Evolutionary conservation across 2,329 filamentous ascomycete genomes (phyloP).

Genomic region (Cercospora janseana): DNA sequence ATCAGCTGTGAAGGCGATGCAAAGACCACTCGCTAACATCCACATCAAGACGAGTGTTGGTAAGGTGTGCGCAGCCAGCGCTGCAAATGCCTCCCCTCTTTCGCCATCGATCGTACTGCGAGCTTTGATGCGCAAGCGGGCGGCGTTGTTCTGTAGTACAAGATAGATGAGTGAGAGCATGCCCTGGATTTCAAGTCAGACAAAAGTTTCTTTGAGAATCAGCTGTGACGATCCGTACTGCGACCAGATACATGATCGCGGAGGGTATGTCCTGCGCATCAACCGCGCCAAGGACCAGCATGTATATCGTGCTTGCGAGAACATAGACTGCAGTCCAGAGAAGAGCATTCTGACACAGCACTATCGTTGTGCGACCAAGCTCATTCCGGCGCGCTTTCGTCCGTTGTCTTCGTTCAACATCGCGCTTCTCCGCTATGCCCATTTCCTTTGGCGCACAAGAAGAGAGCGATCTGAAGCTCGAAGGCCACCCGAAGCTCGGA

Average conservation of each 20-base stretch:
- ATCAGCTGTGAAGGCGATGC: slow-evolving; percentile 29
- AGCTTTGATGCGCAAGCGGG: slow-evolving; percentile 17
- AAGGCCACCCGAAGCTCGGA: too few relatives aligned
- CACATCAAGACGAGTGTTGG: slow-evolving; percentile 28
- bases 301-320: slow-evolving; percentile 28
- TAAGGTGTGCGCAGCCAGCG: slow-evolving; percentile 23
- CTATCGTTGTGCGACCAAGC: slow-evolving; percentile 23
- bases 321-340: slow-evolving; percentile 31
- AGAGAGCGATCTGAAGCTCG: too few relatives aligned
- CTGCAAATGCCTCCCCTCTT: slow-evolving; percentile 20
- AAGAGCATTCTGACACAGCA: slow-evolving; percentile 30
- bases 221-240: slow-evolving; percentile 12
- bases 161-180: slow-evolving; percentile 26
- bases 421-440: neutral
- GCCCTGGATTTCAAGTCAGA: slow-evolving; percentile 20
- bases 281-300: slow-evolving; percentile 22
- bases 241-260: slow-evolving; percentile 25
- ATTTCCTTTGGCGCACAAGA: too few relatives aligned
- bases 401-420: neutral
- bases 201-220: too few relatives aligned
- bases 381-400: slow-evolving; percentile 1
- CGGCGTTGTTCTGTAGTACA: slow-evolving; percentile 21
- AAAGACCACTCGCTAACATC: slow-evolving; percentile 29
- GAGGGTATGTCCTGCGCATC: slow-evolving; percentile 26
- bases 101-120: slow-evolving; percentile 20